These are phyloP conservation scores for Xenosphaeropsis pyriputrescens DNA, from an alignment of 2,329 filamentous ascomycete genomes.

Conservation along the genomic window DNA sequence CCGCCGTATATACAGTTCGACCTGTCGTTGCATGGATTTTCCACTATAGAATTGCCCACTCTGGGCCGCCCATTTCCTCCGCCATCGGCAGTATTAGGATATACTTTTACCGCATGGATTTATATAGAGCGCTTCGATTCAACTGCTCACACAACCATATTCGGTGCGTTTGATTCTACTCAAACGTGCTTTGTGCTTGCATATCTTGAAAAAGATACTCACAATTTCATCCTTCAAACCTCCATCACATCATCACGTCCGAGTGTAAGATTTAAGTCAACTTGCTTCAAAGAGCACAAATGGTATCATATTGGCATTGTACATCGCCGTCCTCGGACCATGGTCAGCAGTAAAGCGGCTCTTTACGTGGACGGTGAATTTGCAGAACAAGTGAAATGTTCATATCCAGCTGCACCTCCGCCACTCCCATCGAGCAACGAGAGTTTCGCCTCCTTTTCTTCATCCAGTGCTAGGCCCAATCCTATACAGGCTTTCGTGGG, in stretches of 20 bases:
- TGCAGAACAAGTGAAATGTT: slow-evolving; percentile 77
- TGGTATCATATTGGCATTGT: slow-evolving; percentile 95
- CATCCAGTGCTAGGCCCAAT: slow-evolving; percentile 36
- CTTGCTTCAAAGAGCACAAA: slow-evolving; percentile 55
- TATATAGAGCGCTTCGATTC: slow-evolving; percentile 77
- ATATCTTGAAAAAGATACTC: slow-evolving; percentile 87
- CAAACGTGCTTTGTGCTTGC: slow-evolving; percentile 90
- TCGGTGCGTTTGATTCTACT: slow-evolving; percentile 82
- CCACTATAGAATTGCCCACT: slow-evolving; percentile 80
- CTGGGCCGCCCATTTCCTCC: slow-evolving; percentile 78
- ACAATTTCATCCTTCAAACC: slow-evolving; percentile 90
- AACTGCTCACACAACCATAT: slow-evolving; percentile 80
- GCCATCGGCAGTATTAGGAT: slow-evolving; percentile 57
- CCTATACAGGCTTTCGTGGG: slow-evolving; percentile 87
- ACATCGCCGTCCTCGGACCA: slow-evolving; percentile 64
- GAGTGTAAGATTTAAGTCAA: slow-evolving; percentile 84
- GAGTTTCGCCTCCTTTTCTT: slow-evolving; percentile 56
- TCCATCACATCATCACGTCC: slow-evolving; percentile 76
- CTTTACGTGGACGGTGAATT: slow-evolving; percentile 91
- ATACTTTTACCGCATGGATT: slow-evolving; percentile 83
- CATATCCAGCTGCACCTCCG: slow-evolving; percentile 69
- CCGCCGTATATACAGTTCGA: slow-evolving; percentile 92
- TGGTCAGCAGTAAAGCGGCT: slow-evolving; percentile 65
- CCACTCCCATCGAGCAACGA: slow-evolving; percentile 46
- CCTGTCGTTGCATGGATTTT: slow-evolving; percentile 72